Evolutionary conservation across 2,329 filamentous ascomycete species (phyloP), one percentile per base, ranked within the genome.

Genomic region (Aaosphaeria arxii): DNA sequence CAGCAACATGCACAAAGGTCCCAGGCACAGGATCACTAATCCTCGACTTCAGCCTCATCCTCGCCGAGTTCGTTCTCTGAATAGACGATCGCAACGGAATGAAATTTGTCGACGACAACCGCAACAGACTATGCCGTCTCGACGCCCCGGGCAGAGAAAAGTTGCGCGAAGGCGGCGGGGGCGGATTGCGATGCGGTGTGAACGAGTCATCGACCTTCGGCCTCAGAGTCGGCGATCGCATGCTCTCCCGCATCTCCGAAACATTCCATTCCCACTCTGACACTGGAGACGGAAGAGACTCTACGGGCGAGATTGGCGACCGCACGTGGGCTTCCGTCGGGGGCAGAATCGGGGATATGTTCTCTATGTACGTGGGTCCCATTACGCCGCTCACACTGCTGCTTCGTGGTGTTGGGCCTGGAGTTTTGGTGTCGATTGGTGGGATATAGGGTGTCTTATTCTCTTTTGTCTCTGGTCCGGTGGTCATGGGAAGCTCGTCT

Each of bases 21-120:
- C 51, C 51, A 17, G 50, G 53, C 4, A 53, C 39, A 24, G 52
- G 54, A n/a, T 47, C 43, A 24, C 48, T 46, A 6, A 50, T 50
- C 43, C 42, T 40, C 5, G 39, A 24, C 31, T 44, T 44, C 24
- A 11, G 31, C 35, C 33, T 9, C 33, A 36, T n/a, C 4, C 38
- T 45, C 2, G 31, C 24, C 9, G 42, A 42, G 6, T 29, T 28
- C 11, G 36, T 30, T 7, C n/a, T 6, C 24, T 36, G 43, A 11
- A 38, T 38, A 5, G 45, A 45, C 11, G 30, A 24, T 24, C 17
- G 17, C 17, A 24, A 24, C 17, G 17, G 17, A 24, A 24, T 3
- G 17, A 24, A 24, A 24, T 24, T 24, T 3, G 17, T 24, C 3
- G 17, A 24, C 17, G 17, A 24, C 17, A 24, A 24, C 17, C 17